A percentile compares a stretch with the other conserved stretches of the same genome.
Conservation (phyloP, 805 yeast genomes). For the Maudiozyma bulderi region DNA sequence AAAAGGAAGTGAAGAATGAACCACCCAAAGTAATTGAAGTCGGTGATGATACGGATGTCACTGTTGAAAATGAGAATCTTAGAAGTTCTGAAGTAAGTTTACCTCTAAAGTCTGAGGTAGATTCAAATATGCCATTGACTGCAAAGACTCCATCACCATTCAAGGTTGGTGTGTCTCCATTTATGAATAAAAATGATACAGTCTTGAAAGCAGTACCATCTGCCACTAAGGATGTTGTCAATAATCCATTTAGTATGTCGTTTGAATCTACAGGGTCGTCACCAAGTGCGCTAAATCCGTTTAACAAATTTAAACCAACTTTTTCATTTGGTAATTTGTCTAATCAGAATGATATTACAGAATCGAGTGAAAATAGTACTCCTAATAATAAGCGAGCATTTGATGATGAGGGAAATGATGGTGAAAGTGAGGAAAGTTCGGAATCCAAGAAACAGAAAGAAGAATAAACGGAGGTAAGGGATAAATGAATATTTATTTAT, state of each 20-base stretch:
- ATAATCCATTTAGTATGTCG: slow-evolving; percentile 1
- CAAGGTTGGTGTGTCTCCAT: neutral
- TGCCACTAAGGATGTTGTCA: neutral
- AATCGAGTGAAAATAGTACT: neutral
- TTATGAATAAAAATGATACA: neutral
- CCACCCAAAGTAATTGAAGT: neutral
- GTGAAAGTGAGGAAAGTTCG: neutral
- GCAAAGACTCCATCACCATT: neutral
- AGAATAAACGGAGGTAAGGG: neutral
- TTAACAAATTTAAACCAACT: slow-evolving; percentile 3
- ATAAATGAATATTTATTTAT: neutral
- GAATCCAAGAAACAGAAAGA: neutral
- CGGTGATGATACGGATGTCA: neutral
- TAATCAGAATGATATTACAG: neutral
- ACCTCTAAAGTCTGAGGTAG: neutral
- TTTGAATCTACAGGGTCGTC: slow-evolving; percentile 1
- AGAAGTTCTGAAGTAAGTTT: neutral
- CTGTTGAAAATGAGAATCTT: neutral
- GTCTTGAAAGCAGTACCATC: neutral
- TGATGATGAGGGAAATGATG: neutral
- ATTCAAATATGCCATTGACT: neutral
- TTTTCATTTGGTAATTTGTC: slow-evolving; percentile 2
- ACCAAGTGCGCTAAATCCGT: slow-evolving; percentile 1
- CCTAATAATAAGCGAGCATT: slow-evolving; percentile 1
- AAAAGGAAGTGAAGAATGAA: slow-evolving; percentile 31